Base-by-base conservation (phyloP, 306 rosid species). In the Cicer judaicum region DNA sequence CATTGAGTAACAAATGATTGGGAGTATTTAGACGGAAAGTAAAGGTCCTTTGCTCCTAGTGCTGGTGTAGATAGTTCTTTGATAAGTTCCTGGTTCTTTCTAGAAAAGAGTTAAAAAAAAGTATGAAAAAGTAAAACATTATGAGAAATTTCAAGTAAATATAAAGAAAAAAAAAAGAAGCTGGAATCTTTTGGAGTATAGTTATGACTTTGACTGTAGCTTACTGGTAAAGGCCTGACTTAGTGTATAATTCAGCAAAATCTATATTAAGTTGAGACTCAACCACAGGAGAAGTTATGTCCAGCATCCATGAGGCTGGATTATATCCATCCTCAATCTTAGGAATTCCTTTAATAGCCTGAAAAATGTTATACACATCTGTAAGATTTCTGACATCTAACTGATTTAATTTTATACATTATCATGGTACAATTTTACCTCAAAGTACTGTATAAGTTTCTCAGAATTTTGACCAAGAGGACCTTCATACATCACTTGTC, bases 241-340 rank as follows among this genome's bases (percentile, higher is more conserved):
- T 84, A 9, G 73, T 80, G 56, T 82, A 90, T 29, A 84, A 21
- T 54, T 90, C 87, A 2, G 91, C 91, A 64, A 88, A 92, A 73
- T 92, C 92, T 36, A 90, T 36, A 8, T 64, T 73, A 63, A 84
- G 91, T 44, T 85, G 88, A 73, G 81, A 67, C 70, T 92, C 98
- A 76, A 83, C 67, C 10, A 76, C 34, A 0, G 73, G 42, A 38
- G 93, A 78, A 70, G 78, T 90, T 66, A 90, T 82, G 44, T 92
- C 94, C 19, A 92, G 77, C 98, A 90, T 88, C 98, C 98, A 92
- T 6, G 98, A 88, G 13, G 96, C 96, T 4, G 98, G 98, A 81
- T 92, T 92, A 77, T 83, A 83, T 42, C 89, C 92, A 1, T 85
- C 89, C 42, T 74, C 83, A 49, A 92, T 90, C 73, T 85, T 87